Conservation (phyloP, 2,329 filamentous ascomycete genomes). For the Plenodomus tracheiphilus region DNA sequence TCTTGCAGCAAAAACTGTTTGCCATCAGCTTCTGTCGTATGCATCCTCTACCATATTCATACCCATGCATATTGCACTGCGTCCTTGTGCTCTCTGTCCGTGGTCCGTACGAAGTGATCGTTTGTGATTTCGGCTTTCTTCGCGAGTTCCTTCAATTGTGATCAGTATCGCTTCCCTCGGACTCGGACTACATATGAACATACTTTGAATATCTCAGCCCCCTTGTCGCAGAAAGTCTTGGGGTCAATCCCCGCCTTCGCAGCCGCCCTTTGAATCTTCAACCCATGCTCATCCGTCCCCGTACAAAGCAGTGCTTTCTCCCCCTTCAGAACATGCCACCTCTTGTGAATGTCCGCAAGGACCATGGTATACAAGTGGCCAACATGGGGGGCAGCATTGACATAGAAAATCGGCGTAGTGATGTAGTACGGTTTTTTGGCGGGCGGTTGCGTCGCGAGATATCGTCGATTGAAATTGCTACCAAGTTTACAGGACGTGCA, state of each 20-base stretch:
- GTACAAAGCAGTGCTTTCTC: conserved; percentile 76
- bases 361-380: conserved; percentile 95
- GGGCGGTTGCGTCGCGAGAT: conserved; percentile 22
- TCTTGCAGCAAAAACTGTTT: conserved; percentile 68
- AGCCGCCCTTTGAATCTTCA: conserved; percentile 93
- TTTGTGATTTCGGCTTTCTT: conserved; percentile 69
- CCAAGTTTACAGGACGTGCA: conserved; percentile 26
- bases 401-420: conserved; percentile 97
- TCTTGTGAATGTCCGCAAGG: conserved; percentile 85
- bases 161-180: background rate
- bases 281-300: conserved; percentile 94
- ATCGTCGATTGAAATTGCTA: conserved; percentile 19
- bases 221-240: conserved; percentile 85
- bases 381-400: conserved; percentile 94
- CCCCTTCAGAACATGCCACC: conserved; percentile 82
- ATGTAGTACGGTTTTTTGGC: conserved; percentile 83
- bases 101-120: conserved; percentile 91
- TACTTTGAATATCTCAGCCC: conserved; percentile 75
- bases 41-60: conserved; percentile 14
- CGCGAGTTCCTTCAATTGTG: conserved; percentile 62
- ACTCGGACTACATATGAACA: background rate
- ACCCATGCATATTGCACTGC: conserved; percentile 91
- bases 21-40: conserved; percentile 24
- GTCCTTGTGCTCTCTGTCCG: conserved; percentile 76
- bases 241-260: conserved; percentile 69